Percentiles rank a stretch among this genome's conserved stretches.
phyloP scores from a whole-genome alignment of 805 yeast genomes.

The Kuraishia ogatae region DNA sequence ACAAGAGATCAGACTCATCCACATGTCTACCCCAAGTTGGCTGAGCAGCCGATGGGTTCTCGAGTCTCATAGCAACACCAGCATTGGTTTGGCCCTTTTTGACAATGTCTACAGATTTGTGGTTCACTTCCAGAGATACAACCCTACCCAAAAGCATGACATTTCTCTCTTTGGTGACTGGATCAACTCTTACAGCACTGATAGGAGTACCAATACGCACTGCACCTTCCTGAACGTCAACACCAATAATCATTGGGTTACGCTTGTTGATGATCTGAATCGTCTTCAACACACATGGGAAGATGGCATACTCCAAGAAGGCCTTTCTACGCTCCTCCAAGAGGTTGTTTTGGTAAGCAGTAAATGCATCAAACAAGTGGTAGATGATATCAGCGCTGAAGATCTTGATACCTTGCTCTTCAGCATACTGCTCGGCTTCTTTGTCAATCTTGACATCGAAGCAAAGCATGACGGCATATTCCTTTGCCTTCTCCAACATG shows the following conservation, averaged over 20 bases:
- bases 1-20: constrained; percentile 83
- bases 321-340: constrained; percentile 88
- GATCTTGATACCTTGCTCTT: constrained; percentile 82
- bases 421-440: constrained; percentile 98
- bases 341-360: constrained; percentile 82
- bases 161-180: constrained; percentile 67
- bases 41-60: constrained; percentile 83
- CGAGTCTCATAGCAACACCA: constrained; percentile 98
- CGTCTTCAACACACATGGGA: constrained; percentile 93
- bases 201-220: constrained; percentile 91
- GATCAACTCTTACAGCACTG: constrained; percentile 86
- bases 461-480: constrained; percentile 95
- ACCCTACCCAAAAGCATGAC: constrained; percentile 80
- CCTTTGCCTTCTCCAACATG: constrained; percentile 95
- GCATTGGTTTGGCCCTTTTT: constrained; percentile 94
- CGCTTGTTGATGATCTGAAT: constrained; percentile 96
- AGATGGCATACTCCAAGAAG: constrained; percentile 79
- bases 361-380: constrained; percentile 91
- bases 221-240: constrained; percentile 89
- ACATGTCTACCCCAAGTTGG: constrained; percentile 99
- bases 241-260: constrained; percentile 99
- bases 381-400: constrained; percentile 96
- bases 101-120: constrained; percentile 68
- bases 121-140: constrained; percentile 91
- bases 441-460: constrained; percentile 96